Percentiles rank a stretch among this genome's conserved stretches.
These are phyloP conservation scores for Andrographis paniculata DNA, from an alignment of 305 asterid genomes.

Conservation along the genomic window DNA sequence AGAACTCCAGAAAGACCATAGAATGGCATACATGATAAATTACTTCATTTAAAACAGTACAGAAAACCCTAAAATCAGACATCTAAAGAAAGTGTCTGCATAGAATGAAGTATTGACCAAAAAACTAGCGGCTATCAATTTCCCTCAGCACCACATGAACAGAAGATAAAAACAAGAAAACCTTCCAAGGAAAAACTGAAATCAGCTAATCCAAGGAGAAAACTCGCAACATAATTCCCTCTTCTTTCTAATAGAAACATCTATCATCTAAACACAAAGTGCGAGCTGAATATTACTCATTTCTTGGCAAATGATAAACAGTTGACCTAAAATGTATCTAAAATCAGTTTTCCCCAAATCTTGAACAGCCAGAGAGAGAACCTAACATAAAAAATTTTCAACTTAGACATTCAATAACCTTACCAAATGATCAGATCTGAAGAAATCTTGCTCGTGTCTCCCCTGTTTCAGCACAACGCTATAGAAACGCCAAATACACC, in stretches of 20 bases:
- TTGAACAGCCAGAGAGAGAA: not conserved
- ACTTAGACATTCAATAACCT: constrained; percentile 19
- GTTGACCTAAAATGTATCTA: constrained; percentile 1
- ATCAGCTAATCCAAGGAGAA: constrained; percentile 7
- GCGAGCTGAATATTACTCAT: no score
- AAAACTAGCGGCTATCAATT: constrained; percentile 7
- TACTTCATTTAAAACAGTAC: not conserved
- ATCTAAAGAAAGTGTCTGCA: constrained; percentile 1
- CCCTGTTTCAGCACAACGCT: constrained; percentile 13
- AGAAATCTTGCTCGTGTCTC: constrained; percentile 5
- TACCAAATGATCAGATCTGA: constrained; percentile 60
- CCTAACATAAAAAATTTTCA: not conserved
- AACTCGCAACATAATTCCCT: constrained; percentile 6
- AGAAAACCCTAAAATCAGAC: constrained; percentile 1
- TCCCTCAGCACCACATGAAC: constrained; percentile 7
- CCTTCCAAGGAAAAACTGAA: not conserved
- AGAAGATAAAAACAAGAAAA: constrained; percentile 2
- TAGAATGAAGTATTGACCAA: constrained; percentile 10
- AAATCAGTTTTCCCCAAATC: not conserved
- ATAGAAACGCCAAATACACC: constrained; percentile 11
- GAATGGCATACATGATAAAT: no score
- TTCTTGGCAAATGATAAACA: no score
- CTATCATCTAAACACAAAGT: constrained; percentile 7
- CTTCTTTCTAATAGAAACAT: not conserved
- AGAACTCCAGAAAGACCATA: no score